A percentile compares a stretch with the other conserved stretches of the same genome.
These are phyloP conservation scores for Carpinus viminea DNA, from an alignment of 306 rosid species.

Conservation along the genomic window DNA sequence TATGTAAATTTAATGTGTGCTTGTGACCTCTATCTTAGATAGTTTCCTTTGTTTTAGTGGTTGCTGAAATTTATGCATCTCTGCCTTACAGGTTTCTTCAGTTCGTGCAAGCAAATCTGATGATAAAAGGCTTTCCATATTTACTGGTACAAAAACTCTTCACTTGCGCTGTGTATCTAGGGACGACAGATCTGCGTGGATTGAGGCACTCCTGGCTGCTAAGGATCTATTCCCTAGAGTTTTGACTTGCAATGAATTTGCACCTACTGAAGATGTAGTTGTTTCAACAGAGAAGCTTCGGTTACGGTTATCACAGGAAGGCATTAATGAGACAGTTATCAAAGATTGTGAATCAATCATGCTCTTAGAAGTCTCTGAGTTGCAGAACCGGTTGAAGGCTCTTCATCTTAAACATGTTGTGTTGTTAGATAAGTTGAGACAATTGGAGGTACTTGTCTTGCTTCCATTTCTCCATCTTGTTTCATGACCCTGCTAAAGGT, in stretches of 20 bases:
- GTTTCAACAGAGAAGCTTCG: conserved; percentile 93
- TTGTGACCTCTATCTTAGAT: conserved; percentile 20
- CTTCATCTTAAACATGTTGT: conserved; percentile 79
- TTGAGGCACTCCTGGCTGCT: conserved; percentile 81
- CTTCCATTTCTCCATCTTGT: conserved; percentile 16
- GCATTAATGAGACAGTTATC: conserved; percentile 65
- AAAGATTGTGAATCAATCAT: conserved; percentile 86
- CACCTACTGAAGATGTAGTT: conserved; percentile 70
- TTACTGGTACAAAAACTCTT: conserved; percentile 95
- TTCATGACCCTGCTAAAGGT: conserved; percentile 9
- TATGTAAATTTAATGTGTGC: conserved; percentile 14
- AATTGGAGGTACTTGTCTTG: conserved; percentile 68
- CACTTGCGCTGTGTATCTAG: conserved; percentile 79
- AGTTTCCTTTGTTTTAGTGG: conserved; percentile 18
- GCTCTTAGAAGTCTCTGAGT: conserved; percentile 85
- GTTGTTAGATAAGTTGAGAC: conserved; percentile 81
- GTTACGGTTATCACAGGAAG: conserved; percentile 71
- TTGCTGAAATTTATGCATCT: conserved; percentile 33
- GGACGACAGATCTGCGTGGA: conserved; percentile 88
- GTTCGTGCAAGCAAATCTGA: conserved; percentile 97
- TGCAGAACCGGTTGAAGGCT: conserved; percentile 70
- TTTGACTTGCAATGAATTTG: conserved; percentile 71
- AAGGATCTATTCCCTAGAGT: conserved; percentile 91
- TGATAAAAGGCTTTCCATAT: conserved; percentile 87
- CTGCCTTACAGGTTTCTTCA: conserved; percentile 82